These are phyloP conservation scores for Aspergillus carlsbadensis DNA, from an alignment of 495 filamentous ascomycete species.

Conservation along the genomic window DNA sequence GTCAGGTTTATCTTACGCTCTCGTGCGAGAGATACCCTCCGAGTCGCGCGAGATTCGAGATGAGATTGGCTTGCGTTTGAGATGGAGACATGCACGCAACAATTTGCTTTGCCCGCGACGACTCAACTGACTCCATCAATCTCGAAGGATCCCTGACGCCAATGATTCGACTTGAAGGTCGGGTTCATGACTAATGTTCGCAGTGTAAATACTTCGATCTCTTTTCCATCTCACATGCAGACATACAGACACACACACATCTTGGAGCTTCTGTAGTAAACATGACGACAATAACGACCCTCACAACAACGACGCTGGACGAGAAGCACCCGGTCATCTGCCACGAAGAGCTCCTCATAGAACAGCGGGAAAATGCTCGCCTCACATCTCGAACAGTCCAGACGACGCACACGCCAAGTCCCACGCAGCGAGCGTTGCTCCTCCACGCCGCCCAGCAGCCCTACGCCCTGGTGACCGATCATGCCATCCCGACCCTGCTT, in stretches of 20 bases:
- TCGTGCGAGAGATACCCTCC: conserved; percentile 6
- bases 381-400: background rate
- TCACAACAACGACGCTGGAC: conserved; percentile 5
- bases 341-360: conserved; percentile 7
- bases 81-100: conserved; percentile 2
- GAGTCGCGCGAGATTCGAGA: background rate
- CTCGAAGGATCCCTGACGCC: background rate
- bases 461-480: conserved; percentile 43
- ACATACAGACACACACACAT: background rate
- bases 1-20: conserved; percentile 7
- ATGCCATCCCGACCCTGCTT: conserved; percentile 47
- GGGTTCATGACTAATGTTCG: background rate
- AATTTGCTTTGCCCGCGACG: too few relatives aligned
- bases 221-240: background rate
- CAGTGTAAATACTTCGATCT: background rate
- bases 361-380: conserved; percentile 9
- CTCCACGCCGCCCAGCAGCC: conserved; percentile 36
- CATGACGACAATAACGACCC: conserved; percentile 13
- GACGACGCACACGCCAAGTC: background rate
- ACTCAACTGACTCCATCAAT: background rate
- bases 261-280: too few relatives aligned
- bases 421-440: conserved; percentile 34
- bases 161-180: background rate
- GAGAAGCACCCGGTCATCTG: conserved; percentile 16
- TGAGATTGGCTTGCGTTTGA: conserved; percentile 2